These are phyloP conservation scores for Penicillium ucsense DNA, from an alignment of 495 filamentous ascomycete species.

Conservation along the genomic window DNA sequence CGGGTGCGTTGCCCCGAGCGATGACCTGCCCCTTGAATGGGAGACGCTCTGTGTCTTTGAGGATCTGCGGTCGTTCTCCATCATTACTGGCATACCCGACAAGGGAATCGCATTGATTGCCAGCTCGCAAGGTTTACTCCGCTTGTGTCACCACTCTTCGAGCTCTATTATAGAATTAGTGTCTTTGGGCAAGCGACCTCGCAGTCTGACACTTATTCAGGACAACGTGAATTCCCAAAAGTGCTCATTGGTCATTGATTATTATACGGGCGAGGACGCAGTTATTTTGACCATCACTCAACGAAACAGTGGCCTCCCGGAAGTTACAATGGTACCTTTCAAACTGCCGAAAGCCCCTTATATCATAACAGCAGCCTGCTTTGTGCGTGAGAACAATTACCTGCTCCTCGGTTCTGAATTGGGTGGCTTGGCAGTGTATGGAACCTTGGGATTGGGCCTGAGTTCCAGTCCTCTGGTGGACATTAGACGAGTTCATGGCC, in stretches of 20 bases:
- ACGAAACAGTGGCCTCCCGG: conserved; percentile 6
- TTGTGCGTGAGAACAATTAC: conserved; percentile 27
- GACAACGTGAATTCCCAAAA: conserved; percentile 1
- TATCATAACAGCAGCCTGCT: conserved; percentile 25
- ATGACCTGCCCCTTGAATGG: conserved; percentile 13
- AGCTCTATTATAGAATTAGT: conserved; percentile 18
- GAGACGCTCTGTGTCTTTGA: conserved; percentile 23
- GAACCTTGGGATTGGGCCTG: conserved; percentile 9
- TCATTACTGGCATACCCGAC: conserved; percentile 19
- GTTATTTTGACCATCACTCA: conserved; percentile 21
- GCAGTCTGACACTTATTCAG: conserved; percentile 18
- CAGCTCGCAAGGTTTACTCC: conserved; percentile 20
- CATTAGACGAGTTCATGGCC: conserved; percentile 36
- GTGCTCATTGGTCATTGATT: conserved; percentile 23
- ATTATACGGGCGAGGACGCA: conserved; percentile 17
- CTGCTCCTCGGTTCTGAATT: conserved; percentile 61
- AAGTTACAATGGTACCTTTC: conserved; percentile 13
- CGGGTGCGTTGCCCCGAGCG: conserved; percentile 19
- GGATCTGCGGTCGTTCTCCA: conserved; percentile 21
- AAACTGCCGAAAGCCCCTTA: conserved; percentile 23
- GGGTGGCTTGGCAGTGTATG: conserved; percentile 51
- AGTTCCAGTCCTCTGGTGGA: conserved; percentile 15
- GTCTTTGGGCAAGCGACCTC: conserved; percentile 15
- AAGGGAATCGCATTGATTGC: conserved; percentile 30
- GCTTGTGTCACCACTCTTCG: conserved; percentile 26